Evolutionary conservation across 1,139 yeast species (phyloP), one percentile per base, ranked within the genome.

Genomic region (Geotrichum macrosporum): DNA sequence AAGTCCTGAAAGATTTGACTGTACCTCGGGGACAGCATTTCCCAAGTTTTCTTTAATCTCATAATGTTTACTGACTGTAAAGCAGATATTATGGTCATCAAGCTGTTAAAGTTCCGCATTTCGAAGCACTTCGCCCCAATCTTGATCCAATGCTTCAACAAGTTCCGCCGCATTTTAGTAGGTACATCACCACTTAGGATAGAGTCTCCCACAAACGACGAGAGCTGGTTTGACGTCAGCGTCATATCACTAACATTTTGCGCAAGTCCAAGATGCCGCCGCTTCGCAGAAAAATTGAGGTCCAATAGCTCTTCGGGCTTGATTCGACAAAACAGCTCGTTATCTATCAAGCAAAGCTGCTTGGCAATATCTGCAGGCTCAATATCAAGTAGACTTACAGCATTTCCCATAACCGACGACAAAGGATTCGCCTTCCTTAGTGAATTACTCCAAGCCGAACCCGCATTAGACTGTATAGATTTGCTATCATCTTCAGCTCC

Each of bases 41-140:
- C 79, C 96, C 96, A 87, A 2, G 86, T 66, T 46, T 68, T 70
- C 27, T 74, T 67, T 49, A 89, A 68, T 58, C 96, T 74, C 3
- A 88, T 78, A 45, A 89, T 73, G 43, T 85, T 75, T 58, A 86
- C 92, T 38, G 87, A 81, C 65, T 88, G 96, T 55, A 89, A 72
- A 0, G 95, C 78, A 0, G 94, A 83, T 63, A 87, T 77, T 45
- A 89, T 84, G 0, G 95, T 85, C 12, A 95, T 92, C 49, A 87
- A 69, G 0, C 95, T 81, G 63, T 89, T 89, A 69, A 81, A 86
- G 62, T 88, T 88, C 51, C 94, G 73, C 58, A 86, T 70, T 57
- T 84, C 84, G 46, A 82, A 72, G 58, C 94, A 81, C 15, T 89
- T 83, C 48, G 84, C 76, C 0, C 94, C 92, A 38, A 87, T 75